These are phyloP conservation scores for Coniochaeta sp. DNA, from an alignment of 2,329 filamentous ascomycete species.

Conservation along the genomic window DNA sequence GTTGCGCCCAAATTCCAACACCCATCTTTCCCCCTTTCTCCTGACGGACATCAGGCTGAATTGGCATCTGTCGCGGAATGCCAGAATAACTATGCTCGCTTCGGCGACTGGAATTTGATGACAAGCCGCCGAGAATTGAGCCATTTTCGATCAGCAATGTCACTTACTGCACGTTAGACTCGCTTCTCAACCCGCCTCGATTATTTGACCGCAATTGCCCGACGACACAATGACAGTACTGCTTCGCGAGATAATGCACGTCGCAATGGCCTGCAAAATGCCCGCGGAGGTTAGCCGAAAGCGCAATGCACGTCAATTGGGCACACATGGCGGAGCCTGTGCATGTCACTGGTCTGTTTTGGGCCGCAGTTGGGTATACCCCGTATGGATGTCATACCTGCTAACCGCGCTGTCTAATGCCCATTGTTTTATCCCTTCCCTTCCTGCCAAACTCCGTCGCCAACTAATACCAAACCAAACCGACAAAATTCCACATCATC, in stretches of 20 bases:
- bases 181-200: not conserved
- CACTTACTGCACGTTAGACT: no score
- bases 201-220: not conserved
- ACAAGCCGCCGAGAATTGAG: constrained; percentile 2
- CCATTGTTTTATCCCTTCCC: not conserved
- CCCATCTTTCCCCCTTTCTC: not conserved
- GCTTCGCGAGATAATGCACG: no score
- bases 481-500: not conserved
- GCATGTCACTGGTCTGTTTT: not conserved
- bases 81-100: no score
- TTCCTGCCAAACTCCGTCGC: not conserved
- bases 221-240: no score
- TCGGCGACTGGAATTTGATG: not conserved
- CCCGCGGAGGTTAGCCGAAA: no score
- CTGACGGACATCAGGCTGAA: constrained; percentile 1
- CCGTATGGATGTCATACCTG: no score
- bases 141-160: no score
- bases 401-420: not conserved
- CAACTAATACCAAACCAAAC: not conserved
- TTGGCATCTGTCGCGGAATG: not conserved
- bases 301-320: no score
- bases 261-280: no score
- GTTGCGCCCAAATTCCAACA: not conserved
- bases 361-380: not conserved
- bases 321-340: not conserved